Evolutionary conservation across 768 basidiomycete species (phyloP).

Genomic region (Brasilioporus rufonigricans): DNA sequence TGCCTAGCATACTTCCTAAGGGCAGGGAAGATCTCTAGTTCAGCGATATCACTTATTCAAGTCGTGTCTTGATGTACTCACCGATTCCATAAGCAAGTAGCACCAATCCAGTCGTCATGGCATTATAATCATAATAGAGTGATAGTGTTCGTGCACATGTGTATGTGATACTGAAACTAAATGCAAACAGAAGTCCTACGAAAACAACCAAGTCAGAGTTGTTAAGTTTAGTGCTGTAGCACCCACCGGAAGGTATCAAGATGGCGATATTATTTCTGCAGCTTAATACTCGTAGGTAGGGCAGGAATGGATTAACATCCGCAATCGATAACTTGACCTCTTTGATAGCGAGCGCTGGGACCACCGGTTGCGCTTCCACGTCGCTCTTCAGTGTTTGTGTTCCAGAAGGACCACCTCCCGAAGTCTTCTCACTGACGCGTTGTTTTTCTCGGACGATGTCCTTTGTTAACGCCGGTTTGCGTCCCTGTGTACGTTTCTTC

Average conservation of each 20-base stretch:
- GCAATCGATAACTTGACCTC: constrained; percentile 55
- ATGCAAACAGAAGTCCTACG: constrained; percentile 67
- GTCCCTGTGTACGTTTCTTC: constrained; percentile 37
- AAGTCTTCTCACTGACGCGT: constrained; percentile 6
- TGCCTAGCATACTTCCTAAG: constrained; percentile 49
- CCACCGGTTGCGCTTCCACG: constrained; percentile 21
- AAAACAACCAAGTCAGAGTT: neutral
- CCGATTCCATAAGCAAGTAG: constrained; percentile 74
- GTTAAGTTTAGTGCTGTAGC: neutral
- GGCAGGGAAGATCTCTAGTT: neutral
- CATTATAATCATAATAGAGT: constrained; percentile 60
- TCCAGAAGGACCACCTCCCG: neutral
- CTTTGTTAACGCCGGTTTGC: constrained; percentile 16
- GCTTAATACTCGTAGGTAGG: constrained; percentile 56
- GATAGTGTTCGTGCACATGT: constrained; percentile 73
- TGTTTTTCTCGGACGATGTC: neutral
- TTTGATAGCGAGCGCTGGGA: constrained; percentile 15
- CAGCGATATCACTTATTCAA: neutral
- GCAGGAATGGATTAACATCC: constrained; percentile 73
- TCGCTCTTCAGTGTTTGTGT: constrained; percentile 18
- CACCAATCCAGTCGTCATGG: constrained; percentile 75
- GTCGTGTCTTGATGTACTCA: constrained; percentile 22
- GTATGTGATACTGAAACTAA: constrained; percentile 68
- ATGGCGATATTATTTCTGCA: constrained; percentile 67
- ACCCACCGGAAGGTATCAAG: constrained; percentile 38